phyloP scores from a whole-genome alignment of 805 yeast species.

The Candida koratica region DNA sequence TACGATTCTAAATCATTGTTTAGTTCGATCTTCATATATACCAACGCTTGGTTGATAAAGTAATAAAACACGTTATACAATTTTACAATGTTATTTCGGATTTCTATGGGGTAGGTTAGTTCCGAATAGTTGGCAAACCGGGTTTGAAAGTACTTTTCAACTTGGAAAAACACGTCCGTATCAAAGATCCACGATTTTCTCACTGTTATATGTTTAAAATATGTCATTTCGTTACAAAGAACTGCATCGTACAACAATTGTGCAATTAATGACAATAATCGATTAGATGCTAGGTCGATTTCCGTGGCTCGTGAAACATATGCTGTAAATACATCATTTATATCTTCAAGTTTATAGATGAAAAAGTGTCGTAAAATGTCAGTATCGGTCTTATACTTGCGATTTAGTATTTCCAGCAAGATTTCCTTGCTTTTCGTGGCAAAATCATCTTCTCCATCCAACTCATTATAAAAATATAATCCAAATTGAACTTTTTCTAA shows the following conservation, averaged over 20 bases:
- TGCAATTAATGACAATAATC: slow-evolving; percentile 20
- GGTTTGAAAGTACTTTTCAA: slow-evolving; percentile 33
- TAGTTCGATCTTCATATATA: slow-evolving; percentile 25
- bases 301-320: slow-evolving; percentile 22
- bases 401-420: slow-evolving; percentile 8
- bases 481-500: slow-evolving; percentile 44
- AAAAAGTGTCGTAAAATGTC: slow-evolving; percentile 27
- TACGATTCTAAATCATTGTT: slow-evolving; percentile 26
- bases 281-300: slow-evolving; percentile 15
- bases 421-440: slow-evolving; percentile 1
- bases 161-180: slow-evolving; percentile 31
- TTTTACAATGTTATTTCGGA: slow-evolving; percentile 21
- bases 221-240: slow-evolving; percentile 37
- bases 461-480: slow-evolving; percentile 34
- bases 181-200: slow-evolving; percentile 45
- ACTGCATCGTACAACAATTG: slow-evolving; percentile 29
- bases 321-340: slow-evolving; percentile 27
- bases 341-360: slow-evolving; percentile 19
- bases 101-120: slow-evolving; percentile 16
- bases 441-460: slow-evolving; percentile 13
- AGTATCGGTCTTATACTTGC: not conserved
- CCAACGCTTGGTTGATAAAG: slow-evolving; percentile 32
- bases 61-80: slow-evolving; percentile 32
- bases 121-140: slow-evolving; percentile 11
- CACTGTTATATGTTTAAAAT: slow-evolving; percentile 24